Evolutionary conservation across 2,329 filamentous ascomycete genomes (phyloP).

Genomic region (Paradendryphiella salina): DNA sequence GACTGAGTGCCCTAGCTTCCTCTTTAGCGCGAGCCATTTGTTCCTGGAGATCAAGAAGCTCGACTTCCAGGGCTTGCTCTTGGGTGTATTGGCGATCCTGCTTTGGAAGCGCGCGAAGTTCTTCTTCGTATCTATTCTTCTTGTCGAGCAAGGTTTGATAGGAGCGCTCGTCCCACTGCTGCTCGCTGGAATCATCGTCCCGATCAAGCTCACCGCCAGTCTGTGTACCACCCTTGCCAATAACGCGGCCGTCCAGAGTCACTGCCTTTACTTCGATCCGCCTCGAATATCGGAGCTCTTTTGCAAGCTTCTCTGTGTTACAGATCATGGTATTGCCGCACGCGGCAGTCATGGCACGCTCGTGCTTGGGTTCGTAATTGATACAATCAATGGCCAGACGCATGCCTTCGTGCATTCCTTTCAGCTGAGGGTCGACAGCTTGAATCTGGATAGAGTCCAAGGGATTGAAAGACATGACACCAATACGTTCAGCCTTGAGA

Average conservation of each 20-base stretch:
- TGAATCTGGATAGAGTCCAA: slow-evolving; percentile 97
- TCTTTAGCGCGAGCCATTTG: slow-evolving; percentile 71
- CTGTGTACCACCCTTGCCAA: slow-evolving; percentile 95
- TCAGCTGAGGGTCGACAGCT: slow-evolving; percentile 84
- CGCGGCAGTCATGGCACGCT: slow-evolving; percentile 91
- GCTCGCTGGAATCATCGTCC: slow-evolving; percentile 68
- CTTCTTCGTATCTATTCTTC: slow-evolving; percentile 73
- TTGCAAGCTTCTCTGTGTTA: slow-evolving; percentile 82
- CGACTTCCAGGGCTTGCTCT: slow-evolving; percentile 79
- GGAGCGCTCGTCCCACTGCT: slow-evolving; percentile 86
- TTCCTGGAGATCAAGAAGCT: slow-evolving; percentile 78
- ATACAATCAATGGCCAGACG: slow-evolving; percentile 94
- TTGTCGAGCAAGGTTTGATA: slow-evolving; percentile 80
- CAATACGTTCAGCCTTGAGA: slow-evolving; percentile 83
- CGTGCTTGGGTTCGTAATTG: slow-evolving; percentile 84
- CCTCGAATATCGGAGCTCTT: slow-evolving; percentile 83
- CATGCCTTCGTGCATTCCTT: slow-evolving; percentile 80
- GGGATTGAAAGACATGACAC: slow-evolving; percentile 91
- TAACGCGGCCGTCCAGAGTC: slow-evolving; percentile 91
- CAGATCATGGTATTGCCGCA: slow-evolving; percentile 95
- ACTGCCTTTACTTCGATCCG: slow-evolving; percentile 91
- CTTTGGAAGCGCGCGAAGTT: slow-evolving; percentile 79
- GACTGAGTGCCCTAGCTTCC: slow-evolving; percentile 76
- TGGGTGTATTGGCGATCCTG: slow-evolving; percentile 73
- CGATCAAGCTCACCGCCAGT: slow-evolving; percentile 82